Evolutionary conservation across 768 basidiomycete species (phyloP).

Genomic region (Hortiboletus campestris): DNA sequence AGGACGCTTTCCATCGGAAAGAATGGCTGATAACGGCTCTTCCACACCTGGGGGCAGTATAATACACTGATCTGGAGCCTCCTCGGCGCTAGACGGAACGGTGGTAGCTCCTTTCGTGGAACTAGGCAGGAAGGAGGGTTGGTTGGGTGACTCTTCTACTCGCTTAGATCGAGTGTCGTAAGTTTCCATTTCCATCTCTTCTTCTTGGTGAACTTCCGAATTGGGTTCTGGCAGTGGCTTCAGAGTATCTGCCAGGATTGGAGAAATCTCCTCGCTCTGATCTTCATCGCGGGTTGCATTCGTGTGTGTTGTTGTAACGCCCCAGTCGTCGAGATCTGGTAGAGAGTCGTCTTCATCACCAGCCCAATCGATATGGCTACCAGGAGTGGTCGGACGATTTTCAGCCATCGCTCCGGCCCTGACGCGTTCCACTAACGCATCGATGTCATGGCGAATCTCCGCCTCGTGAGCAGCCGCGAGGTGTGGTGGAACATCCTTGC

Average conservation of each 20-base stretch:
- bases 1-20: conserved; percentile 21
- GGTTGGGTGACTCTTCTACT: conserved; percentile 4
- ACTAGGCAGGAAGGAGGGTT: conserved; percentile 6
- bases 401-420: conserved; percentile 71
- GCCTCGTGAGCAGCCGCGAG: conserved; percentile 37
- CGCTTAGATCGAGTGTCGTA: conserved; percentile 10
- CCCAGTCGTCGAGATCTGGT: conserved; percentile 87
- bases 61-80: conserved; percentile 20
- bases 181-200: conserved; percentile 23
- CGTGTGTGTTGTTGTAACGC: conserved; percentile 48
- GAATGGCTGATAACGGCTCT: conserved; percentile 4
- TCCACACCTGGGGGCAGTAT: conserved; percentile 9
- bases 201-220: conserved; percentile 23
- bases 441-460: conserved; percentile 62
- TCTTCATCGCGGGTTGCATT: conserved; percentile 26
- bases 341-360: conserved; percentile 79
- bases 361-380: conserved; percentile 87
- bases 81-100: conserved; percentile 3
- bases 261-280: conserved; percentile 53
- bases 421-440: conserved; percentile 76
- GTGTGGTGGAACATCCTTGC: conserved; percentile 64
- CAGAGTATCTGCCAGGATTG: conserved; percentile 63
- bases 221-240: conserved; percentile 54
- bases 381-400: conserved; percentile 65
- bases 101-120: not conserved